A percentile compares a stretch with the other conserved stretches of the same genome.
These are phyloP conservation scores for Aspergillus ellipticus DNA, from an alignment of 495 filamentous ascomycete species.

Conservation along the genomic window DNA sequence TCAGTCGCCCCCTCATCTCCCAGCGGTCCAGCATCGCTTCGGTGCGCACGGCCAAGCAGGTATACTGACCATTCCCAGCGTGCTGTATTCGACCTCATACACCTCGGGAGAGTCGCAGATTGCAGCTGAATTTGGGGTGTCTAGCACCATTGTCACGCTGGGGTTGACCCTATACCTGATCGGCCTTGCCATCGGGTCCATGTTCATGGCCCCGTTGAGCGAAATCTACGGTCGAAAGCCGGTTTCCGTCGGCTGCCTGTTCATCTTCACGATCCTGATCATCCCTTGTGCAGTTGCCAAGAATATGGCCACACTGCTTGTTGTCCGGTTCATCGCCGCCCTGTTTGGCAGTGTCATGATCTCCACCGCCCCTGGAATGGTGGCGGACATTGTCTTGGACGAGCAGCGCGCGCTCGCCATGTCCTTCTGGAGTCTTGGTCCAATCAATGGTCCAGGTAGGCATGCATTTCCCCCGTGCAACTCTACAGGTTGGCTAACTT, in stretches of 20 bases:
- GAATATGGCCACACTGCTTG: conserved; percentile 59
- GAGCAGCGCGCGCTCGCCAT: conserved; percentile 70
- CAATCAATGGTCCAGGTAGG: conserved; percentile 70
- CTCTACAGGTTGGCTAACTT: not conserved
- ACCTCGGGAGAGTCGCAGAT: conserved; percentile 21
- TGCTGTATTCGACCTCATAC: conserved; percentile 75
- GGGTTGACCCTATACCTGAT: conserved; percentile 71
- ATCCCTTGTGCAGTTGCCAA: conserved; percentile 68
- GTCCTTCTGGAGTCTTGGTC: conserved; percentile 70
- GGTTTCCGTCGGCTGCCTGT: conserved; percentile 62
- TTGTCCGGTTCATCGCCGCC: conserved; percentile 71
- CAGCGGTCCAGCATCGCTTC: not conserved
- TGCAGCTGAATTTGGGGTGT: conserved; percentile 55
- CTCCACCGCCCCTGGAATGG: conserved; percentile 75
- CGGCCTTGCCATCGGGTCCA: conserved; percentile 63
- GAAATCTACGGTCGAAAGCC: conserved; percentile 73
- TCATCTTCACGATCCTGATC: conserved; percentile 60
- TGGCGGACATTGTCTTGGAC: conserved; percentile 76
- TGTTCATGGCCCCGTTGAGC: conserved; percentile 70
- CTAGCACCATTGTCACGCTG: conserved; percentile 58
- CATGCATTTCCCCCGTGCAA: not conserved
- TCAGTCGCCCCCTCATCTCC: conserved; percentile 24
- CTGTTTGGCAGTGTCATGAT: conserved; percentile 75
- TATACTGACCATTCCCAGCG: conserved; percentile 31
- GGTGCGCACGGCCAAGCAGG: not conserved